Evolutionary conservation across 768 basidiomycete genomes (phyloP).

Genomic region (Termitomyces sp.): DNA sequence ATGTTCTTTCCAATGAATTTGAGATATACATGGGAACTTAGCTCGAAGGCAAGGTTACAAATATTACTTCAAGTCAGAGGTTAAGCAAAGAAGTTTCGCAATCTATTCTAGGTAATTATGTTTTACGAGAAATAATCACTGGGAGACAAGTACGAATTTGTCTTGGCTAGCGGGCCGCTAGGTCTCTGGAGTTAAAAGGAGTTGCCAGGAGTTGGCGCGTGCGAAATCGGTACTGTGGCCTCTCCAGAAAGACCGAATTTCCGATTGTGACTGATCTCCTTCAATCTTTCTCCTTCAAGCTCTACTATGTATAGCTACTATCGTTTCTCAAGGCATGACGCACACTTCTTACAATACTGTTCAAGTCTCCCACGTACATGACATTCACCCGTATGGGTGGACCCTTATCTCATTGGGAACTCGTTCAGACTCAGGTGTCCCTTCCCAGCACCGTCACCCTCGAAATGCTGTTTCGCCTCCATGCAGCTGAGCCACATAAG

Average conservation of each 20-base stretch:
- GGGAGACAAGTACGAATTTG: background rate
- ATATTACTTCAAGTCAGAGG: no score
- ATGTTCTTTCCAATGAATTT: background rate
- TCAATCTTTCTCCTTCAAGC: conserved; percentile 14
- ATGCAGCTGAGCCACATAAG: background rate
- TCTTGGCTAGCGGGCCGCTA: background rate
- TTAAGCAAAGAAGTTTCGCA: background rate
- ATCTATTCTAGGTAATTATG: background rate
- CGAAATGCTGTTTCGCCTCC: background rate
- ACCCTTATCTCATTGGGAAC: conserved; percentile 1
- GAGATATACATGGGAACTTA: background rate
- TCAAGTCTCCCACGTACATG: conserved; percentile 11
- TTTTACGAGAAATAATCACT: background rate
- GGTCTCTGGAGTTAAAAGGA: background rate
- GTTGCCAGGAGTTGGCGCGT: background rate
- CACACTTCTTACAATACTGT: background rate
- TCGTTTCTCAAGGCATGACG: conserved; percentile 4
- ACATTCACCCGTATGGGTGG: background rate
- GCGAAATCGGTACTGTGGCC: background rate
- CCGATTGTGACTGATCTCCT: background rate
- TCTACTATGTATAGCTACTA: background rate
- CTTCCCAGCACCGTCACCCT: background rate
- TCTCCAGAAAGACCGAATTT: background rate
- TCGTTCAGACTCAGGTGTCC: no score
- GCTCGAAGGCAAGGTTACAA: background rate